These are phyloP conservation scores for Colletotrichum gloeosporioides DNA, from an alignment of 2,329 filamentous ascomycete species.

Conservation along the genomic window DNA sequence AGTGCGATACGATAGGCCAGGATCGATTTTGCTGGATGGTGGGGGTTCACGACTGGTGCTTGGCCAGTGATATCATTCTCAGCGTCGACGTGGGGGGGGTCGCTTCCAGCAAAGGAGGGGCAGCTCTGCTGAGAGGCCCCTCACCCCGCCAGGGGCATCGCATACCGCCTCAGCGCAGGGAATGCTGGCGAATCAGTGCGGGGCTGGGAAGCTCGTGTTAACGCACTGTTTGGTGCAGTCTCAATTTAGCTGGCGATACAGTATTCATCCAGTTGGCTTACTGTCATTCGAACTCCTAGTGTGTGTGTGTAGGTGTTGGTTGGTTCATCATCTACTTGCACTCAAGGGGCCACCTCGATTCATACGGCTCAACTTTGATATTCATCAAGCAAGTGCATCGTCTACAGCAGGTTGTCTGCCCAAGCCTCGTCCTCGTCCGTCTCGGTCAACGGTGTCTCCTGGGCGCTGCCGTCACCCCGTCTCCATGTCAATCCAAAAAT, in stretches of 20 bases:
- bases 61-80: constrained; percentile 20
- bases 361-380: neutral
- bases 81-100: constrained; percentile 12
- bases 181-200: neutral
- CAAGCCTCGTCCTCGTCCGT: constrained; percentile 19
- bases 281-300: neutral
- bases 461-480: neutral
- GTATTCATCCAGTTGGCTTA: neutral
- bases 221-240: neutral
- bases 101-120: constrained; percentile 1
- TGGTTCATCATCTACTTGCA: neutral
- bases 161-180: neutral
- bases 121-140: constrained; percentile 8
- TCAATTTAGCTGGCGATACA: neutral
- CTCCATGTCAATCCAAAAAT: constrained; percentile 60
- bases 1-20: constrained; percentile 2
- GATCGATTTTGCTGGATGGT: neutral
- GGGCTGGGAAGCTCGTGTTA: neutral
- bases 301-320: neutral
- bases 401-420: constrained; percentile 21
- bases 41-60: neutral
- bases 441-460: constrained; percentile 19
- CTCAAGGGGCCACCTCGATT: neutral
- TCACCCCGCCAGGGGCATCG: neutral
- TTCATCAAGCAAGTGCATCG: neutral